A percentile compares a stretch with the other conserved stretches of the same genome.
phyloP scores from a whole-genome alignment of 805 yeast genomes.

The Wickerhamiella azymoides region DNA sequence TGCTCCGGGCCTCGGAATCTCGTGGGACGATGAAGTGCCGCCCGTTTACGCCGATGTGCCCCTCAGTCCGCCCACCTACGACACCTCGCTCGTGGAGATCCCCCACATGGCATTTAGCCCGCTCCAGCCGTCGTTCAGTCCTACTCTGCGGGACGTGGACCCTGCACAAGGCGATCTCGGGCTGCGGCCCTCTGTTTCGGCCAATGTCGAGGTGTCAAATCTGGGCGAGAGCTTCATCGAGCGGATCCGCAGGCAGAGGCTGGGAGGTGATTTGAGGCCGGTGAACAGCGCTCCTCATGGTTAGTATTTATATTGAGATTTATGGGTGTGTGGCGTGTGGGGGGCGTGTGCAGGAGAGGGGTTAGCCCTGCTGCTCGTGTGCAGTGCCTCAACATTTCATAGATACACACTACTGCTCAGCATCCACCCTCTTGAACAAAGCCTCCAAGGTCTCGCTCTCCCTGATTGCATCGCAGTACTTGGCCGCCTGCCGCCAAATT shows the following conservation, averaged over 20 bases:
- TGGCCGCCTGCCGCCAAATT: constrained; percentile 6
- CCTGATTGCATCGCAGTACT: constrained; percentile 7
- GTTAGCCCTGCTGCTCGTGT: too few species aligned
- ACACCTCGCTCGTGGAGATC: constrained; percentile 21
- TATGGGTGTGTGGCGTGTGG: not conserved
- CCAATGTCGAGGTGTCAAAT: not conserved
- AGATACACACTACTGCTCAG: too few species aligned
- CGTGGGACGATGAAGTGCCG: constrained; percentile 99
- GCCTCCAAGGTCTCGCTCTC: not conserved
- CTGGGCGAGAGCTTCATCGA: constrained; percentile 1
- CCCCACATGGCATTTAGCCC: constrained; percentile 15
- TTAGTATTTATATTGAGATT: not conserved
- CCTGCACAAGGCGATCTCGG: constrained; percentile 10
- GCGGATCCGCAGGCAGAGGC: not conserved
- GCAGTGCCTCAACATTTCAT: too few species aligned
- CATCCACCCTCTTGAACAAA: not conserved
- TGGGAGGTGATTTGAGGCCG: constrained; percentile 1
- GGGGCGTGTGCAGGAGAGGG: too few species aligned
- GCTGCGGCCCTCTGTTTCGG: not conserved
- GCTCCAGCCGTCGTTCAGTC: constrained; percentile 12
- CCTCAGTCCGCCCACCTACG: constrained; percentile 77
- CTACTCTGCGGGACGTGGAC: constrained; percentile 20
- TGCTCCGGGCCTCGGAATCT: constrained; percentile 86
- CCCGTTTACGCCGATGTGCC: constrained; percentile 87
- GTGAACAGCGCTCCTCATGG: constrained; percentile 1